Base-by-base conservation (phyloP, 768 basidiomycete species). In the Cantharellus cinnabarinus region DNA sequence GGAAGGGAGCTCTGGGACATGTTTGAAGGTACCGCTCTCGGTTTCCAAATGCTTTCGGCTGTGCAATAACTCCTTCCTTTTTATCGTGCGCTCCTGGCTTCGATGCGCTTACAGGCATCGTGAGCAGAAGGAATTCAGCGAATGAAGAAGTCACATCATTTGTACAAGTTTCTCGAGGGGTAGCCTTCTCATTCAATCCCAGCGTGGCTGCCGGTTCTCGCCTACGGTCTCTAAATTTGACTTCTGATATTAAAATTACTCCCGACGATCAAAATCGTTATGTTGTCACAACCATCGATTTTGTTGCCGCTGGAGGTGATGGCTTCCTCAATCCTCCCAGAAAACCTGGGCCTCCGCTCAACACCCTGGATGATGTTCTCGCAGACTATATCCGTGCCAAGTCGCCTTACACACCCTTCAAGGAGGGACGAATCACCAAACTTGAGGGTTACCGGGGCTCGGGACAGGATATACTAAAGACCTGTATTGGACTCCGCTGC, bases 1-100 rank as follows among this genome's bases (percentile, higher is more conserved):
- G 74, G 73, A 29, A 63, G 64, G 4, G 66, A 72, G 62, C 66
- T 76, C 14, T 75, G 73, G 74, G 67, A 71, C 50, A 65, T 72
- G 58, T 71, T 75, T 56, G 74, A 75, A 61, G 71, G 74, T 53
- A 70, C 71, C 59, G 69, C 68, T 2, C 69, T 68, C 15, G 66
- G 64, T 42, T 65, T 66, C 40, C 71, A 66, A 10, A 14, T 54
- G 59, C 61, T 66, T 39, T 63, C 63, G 10, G 35, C 52, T 10
- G 7, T 7, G 7, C 52, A 54, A 10, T 42, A 70, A 68, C 61
- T 64, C 66, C 15, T 5, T 42, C 34, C 42, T 41, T 7, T 41
- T 41, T 57, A 57, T 41, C 2, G 5, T 15, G 14, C 14, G n/a
- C 39, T 20, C 2, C 37, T 41, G 20, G 3, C n/a, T 20, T 29